Base-by-base conservation (phyloP, 2,329 filamentous ascomycete species). In the Xenoacremonium recifei region DNA sequence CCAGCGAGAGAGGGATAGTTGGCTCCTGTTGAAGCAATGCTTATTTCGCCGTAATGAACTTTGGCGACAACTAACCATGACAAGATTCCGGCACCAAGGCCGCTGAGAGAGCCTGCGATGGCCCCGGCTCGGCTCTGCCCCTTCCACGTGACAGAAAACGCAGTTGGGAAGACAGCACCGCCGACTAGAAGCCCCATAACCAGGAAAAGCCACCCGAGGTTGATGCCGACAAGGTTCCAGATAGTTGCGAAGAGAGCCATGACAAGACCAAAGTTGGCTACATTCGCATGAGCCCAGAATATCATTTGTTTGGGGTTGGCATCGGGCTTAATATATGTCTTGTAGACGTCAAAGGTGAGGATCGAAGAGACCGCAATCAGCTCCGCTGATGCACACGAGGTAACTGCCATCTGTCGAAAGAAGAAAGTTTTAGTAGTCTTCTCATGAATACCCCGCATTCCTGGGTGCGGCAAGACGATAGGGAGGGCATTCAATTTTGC, bases 391-490 rank as follows among this genome's bases (percentile, higher is more conserved):
- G 86, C 87, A 0, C 89, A 87, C 2, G 82, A 89, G 0, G 90
- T 95, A 17, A 95, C 89, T 17, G 91, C 90, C 84, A 95, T 90
- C n/a, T n/a, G n/a, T n/a, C n/a, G n/a, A n/a, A n/a, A n/a, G n/a
- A n/a, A n/a, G n/a, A n/a, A n/a, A n/a, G n/a, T n/a, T n/a, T n/a
- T n/a, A n/a, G n/a, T n/a, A n/a, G n/a, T n/a, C n/a, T n/a, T n/a
- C n/a, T n/a, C n/a, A n/a, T n/a, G n/a, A n/a, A n/a, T n/a, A n/a
- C n/a, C n/a, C n/a, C n/a, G n/a, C 13, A 27, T 9, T 27, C 23
- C 23, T 27, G 23, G 13, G 23, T 27, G 9, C 7, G 23, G 9
- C 13, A 9, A 7, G 13, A 9, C 7, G 23, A 9, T 27, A 7
- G 23, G 9, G 23, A 27, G 23, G 23, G 9, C 23, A 9, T 27